Percentiles rank a stretch among this genome's conserved stretches.
Evolutionary conservation across 768 basidiomycete genomes (phyloP).

Genomic region (Sporobolomyces roseus): DNA sequence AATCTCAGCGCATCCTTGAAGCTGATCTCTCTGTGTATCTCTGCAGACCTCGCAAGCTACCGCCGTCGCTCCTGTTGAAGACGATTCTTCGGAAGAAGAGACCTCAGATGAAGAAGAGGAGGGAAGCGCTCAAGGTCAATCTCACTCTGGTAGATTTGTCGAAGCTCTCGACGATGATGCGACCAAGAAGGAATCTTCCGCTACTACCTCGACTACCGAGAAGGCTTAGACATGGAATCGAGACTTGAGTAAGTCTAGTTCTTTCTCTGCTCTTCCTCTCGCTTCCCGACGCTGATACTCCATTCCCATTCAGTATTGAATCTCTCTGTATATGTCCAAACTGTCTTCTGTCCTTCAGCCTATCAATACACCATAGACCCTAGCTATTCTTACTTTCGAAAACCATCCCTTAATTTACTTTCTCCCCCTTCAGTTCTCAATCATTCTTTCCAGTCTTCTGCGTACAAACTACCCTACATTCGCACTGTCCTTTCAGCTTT

Average conservation of each 20-base stretch:
- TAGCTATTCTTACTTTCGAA: no score
- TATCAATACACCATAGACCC: no score
- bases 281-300: no score
- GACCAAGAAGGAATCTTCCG: neutral
- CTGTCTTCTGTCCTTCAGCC: no score
- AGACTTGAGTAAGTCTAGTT: neutral
- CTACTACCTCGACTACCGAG: neutral
- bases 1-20: neutral
- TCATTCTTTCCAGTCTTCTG: no score
- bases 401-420: no score
- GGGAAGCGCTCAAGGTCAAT: constrained; percentile 3
- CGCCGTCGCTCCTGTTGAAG: neutral
- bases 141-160: constrained; percentile 17
- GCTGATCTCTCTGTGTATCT: neutral
- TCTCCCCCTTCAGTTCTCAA: no score
- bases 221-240: constrained; percentile 1
- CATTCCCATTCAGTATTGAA: no score
- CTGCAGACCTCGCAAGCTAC: neutral
- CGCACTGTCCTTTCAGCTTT: no score
- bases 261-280: no score
- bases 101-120: constrained; percentile 18
- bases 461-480: no score
- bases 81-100: constrained; percentile 16
- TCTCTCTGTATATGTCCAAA: no score
- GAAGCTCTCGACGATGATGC: constrained; percentile 6